Evolutionary conservation across 306 rosid genomes (phyloP).

Genomic region (Cicer chorassanicum): DNA sequence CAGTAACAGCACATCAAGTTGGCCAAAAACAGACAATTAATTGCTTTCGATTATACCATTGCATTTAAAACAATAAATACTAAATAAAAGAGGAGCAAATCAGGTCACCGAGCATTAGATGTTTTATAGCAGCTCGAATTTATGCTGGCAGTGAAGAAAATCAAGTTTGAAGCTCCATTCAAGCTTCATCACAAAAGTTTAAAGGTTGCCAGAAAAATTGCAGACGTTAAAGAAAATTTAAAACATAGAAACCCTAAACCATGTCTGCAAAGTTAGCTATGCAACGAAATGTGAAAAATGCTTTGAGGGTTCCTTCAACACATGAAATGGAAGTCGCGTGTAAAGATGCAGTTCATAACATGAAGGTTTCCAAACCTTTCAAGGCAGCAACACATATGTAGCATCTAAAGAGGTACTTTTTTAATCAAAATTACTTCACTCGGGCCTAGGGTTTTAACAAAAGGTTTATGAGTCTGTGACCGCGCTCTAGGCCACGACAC

Average conservation of each 20-base stretch:
- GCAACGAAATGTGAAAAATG: constrained; percentile 34
- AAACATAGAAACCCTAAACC: constrained; percentile 1
- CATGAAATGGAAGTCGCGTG: constrained; percentile 18
- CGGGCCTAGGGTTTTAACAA: neutral
- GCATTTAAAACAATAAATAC: neutral
- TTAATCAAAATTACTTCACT: constrained; percentile 29
- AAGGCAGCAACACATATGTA: neutral
- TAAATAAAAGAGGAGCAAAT: neutral
- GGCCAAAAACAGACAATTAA: constrained; percentile 24
- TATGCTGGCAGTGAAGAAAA: neutral
- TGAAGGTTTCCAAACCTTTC: constrained; percentile 18
- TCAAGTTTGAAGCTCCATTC: constrained; percentile 30
- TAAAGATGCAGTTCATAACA: constrained; percentile 28
- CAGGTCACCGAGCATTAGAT: neutral
- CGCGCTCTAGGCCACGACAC: neutral
- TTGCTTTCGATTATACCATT: constrained; percentile 2
- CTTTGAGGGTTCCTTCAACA: constrained; percentile 2
- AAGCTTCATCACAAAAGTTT: neutral
- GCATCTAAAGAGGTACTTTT: constrained; percentile 40
- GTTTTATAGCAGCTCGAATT: constrained; percentile 13
- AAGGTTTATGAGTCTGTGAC: neutral
- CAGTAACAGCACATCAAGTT: constrained; percentile 30
- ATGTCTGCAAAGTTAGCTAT: constrained; percentile 2
- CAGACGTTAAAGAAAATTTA: neutral
- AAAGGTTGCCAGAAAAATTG: neutral